A percentile compares a stretch with the other conserved stretches of the same genome.
Evolutionary conservation across 2,329 filamentous ascomycete genomes (phyloP).

Genomic region (Colletotrichum caudatum): DNA sequence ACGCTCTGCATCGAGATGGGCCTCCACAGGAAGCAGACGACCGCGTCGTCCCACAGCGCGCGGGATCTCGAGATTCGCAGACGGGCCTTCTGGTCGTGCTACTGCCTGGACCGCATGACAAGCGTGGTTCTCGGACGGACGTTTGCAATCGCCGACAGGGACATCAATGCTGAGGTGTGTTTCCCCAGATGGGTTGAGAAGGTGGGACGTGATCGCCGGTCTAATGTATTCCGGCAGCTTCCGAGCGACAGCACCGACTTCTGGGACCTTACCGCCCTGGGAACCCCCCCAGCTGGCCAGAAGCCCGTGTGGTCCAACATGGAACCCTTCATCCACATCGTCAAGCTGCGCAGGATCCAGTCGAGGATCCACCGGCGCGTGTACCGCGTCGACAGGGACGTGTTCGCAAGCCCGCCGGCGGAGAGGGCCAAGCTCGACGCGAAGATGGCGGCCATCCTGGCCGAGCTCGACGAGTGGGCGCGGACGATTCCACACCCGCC

Average conservation of each 20-base stretch:
- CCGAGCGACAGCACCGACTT: conserved; percentile 45
- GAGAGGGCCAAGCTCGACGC: conserved; percentile 36
- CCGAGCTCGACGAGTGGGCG: conserved; percentile 45
- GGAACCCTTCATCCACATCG: conserved; percentile 47
- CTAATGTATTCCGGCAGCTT: conserved; percentile 25
- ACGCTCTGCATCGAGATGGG: conserved; percentile 50
- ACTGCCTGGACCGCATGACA: conserved; percentile 51
- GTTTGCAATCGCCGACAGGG: conserved; percentile 51
- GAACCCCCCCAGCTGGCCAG: neutral
- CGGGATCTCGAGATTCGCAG: conserved; percentile 47
- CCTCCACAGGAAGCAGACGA: conserved; percentile 45
- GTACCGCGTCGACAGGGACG: conserved; percentile 45
- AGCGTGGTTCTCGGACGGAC: conserved; percentile 51
- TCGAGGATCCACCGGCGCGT: conserved; percentile 43
- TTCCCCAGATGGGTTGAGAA: too few relatives aligned
- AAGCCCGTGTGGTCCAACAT: conserved; percentile 44
- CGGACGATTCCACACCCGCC: conserved; percentile 43
- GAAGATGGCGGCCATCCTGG: conserved; percentile 43
- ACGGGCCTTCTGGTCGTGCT: conserved; percentile 52
- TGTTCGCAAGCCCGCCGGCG: conserved; percentile 26
- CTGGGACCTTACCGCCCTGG: conserved; percentile 42
- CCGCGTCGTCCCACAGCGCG: conserved; percentile 8
- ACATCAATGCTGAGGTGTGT: conserved; percentile 49
- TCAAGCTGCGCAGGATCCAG: conserved; percentile 45
- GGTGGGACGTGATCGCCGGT: neutral